phyloP scores from a whole-genome alignment of 2,329 filamentous ascomycete genomes.

The Elsinoe australis region DNA sequence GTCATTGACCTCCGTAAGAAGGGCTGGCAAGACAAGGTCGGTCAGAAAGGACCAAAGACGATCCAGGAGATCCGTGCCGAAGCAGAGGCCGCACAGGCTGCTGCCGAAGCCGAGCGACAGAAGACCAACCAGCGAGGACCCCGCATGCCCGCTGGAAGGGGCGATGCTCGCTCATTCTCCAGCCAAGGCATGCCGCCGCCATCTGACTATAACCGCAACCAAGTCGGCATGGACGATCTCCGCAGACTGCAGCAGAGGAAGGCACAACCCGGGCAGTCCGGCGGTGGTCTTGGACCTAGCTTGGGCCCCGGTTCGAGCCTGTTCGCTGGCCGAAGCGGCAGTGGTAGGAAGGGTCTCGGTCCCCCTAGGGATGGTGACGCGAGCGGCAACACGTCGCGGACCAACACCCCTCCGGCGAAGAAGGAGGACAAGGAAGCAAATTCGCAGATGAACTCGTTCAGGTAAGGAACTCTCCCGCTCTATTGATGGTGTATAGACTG shows the following conservation, averaged over 20 bases:
- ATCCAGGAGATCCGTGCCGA: slow-evolving; percentile 84
- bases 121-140: slow-evolving; percentile 58
- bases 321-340: slow-evolving; percentile 84
- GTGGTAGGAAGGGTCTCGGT: slow-evolving; percentile 68
- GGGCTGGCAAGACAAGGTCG: slow-evolving; percentile 82
- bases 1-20: slow-evolving; percentile 72
- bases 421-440: slow-evolving; percentile 58
- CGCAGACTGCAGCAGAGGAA: slow-evolving; percentile 66
- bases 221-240: slow-evolving; percentile 85
- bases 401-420: slow-evolving; percentile 70
- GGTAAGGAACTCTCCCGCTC: slow-evolving; percentile 53
- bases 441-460: slow-evolving; percentile 78
- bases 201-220: slow-evolving; percentile 65
- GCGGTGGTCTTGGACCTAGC: slow-evolving; percentile 48
- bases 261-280: slow-evolving; percentile 52
- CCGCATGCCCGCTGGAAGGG: slow-evolving; percentile 67
- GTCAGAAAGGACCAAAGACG: slow-evolving; percentile 96
- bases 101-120: slow-evolving; percentile 60
- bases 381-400: slow-evolving; percentile 69
- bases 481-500: slow-evolving; percentile 22
- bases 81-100: slow-evolving; percentile 71
- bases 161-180: slow-evolving; percentile 79
- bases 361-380: slow-evolving; percentile 73
- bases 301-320: slow-evolving; percentile 74
- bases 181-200: slow-evolving; percentile 57